Evolutionary conservation across 1,284 basidiomycete genomes (phyloP), one percentile per base, ranked within the genome.

Genomic region (Neotropicomus parvogracilis): DNA sequence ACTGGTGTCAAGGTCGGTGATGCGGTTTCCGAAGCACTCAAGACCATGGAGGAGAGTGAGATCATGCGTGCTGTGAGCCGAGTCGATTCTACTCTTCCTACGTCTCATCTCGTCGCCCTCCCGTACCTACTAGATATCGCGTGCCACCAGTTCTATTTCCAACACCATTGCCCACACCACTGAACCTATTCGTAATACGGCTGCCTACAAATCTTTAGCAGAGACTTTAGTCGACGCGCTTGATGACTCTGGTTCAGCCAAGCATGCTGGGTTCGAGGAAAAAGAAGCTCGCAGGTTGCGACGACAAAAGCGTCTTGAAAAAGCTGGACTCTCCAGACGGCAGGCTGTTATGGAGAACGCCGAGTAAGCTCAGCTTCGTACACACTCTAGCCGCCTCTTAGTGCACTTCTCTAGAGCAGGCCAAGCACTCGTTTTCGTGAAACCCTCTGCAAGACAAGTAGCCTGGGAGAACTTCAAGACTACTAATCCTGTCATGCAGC

Each of bases 211-310:
- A 73, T 77, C 87, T 0, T 75, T 99, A 21, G 83, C 92, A 2
- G 89, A 95, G 44, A 92, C 91, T 10, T 73, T 99, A 16, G 74
- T 91, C 20, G 95, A 99, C 59, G 92, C 94, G 7, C 78, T 99
- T 39, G 95, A 99, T 60, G 95, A 98, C 66, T 91, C 90, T 49
- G 90, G 90, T 6, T 90, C 84, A 53, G 89, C 91, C 6, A 88
- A 92, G 60, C 91, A 95, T 70, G 93, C 91, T 45, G 94, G 94
- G 0, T 97, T 94, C 60, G 89, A 95, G 65, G 93, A 95, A 66
- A 91, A 88, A 66, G 94, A 95, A 64, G 88, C 82, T 27, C 79
- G 94, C 45, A 73, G 93, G 59, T 71, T 80, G 58, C 78, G 87
- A 56, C 75, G 89, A 57, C 85, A 89, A 68, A 75, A 75, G 56